phyloP scores from a whole-genome alignment of 257 asterid genomes.

The Penstemon newberryi region DNA sequence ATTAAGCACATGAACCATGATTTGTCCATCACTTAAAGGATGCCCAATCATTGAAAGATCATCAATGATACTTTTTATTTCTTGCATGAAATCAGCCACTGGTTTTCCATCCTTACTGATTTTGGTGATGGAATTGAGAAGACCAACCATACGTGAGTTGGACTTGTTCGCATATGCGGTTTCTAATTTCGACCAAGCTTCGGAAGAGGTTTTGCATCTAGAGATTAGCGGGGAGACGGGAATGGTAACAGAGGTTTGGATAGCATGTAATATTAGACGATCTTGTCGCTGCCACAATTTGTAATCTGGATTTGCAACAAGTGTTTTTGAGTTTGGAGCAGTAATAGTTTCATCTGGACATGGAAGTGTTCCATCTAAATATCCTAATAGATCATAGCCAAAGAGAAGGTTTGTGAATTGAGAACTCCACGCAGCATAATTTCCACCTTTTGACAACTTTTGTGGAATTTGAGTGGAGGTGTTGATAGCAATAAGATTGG shows the following conservation, averaged over 20 bases:
- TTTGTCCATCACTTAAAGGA: background rate
- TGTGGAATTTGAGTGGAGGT: background rate
- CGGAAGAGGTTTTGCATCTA: background rate
- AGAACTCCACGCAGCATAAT: background rate
- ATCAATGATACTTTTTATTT: background rate
- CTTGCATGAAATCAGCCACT: background rate
- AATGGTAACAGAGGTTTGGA: background rate
- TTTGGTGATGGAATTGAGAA: background rate
- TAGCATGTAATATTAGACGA: background rate
- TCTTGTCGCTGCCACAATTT: background rate
- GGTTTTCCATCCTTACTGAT: background rate
- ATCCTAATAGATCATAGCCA: slow-evolving; percentile 6
- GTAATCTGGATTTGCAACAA: background rate
- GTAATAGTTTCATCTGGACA: background rate
- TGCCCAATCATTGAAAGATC: background rate
- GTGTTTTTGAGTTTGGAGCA: too few species aligned
- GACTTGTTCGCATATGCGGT: background rate
- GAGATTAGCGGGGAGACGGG: background rate
- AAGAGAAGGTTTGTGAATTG: background rate
- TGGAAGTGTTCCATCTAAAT: background rate
- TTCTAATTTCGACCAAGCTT: background rate
- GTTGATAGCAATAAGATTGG: background rate
- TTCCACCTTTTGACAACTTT: too few species aligned
- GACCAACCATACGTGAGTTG: background rate
- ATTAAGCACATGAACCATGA: background rate